A percentile compares a stretch with the other conserved stretches of the same genome.
Evolutionary conservation across 192 early-diverging fungal species (phyloP).

Genomic region (Podila verticillata): DNA sequence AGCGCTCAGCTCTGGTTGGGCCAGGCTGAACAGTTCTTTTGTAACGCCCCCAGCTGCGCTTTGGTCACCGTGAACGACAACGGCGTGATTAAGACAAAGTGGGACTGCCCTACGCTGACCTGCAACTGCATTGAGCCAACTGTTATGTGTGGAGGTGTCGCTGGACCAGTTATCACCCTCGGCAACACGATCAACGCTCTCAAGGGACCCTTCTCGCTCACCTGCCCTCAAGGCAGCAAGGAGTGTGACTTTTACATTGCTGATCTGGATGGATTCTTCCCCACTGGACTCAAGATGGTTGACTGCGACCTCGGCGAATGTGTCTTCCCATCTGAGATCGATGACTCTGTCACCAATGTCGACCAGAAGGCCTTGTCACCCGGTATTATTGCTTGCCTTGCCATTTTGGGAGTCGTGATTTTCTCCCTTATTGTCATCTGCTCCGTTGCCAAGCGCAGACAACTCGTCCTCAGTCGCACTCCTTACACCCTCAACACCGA

Average conservation of each 20-base stretch:
- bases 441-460: slow-evolving; percentile 23
- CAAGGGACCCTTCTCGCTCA: slow-evolving; percentile 52
- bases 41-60: slow-evolving; percentile 53
- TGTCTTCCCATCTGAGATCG: slow-evolving; percentile 52
- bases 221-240: slow-evolving; percentile 50
- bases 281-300: slow-evolving; percentile 57
- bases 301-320: slow-evolving; percentile 69
- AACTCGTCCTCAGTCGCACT: slow-evolving; percentile 9
- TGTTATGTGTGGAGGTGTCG: slow-evolving; percentile 62
- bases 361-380: slow-evolving; percentile 6
- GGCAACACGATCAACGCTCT: slow-evolving; percentile 46
- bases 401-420: slow-evolving; percentile 30
- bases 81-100: slow-evolving; percentile 20
- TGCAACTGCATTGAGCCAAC: slow-evolving; percentile 60
- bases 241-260: slow-evolving; percentile 55
- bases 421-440: slow-evolving; percentile 23
- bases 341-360: neutral
- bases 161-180: slow-evolving; percentile 50
- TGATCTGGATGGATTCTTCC: slow-evolving; percentile 60
- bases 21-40: slow-evolving; percentile 61
- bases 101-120: slow-evolving; percentile 53
- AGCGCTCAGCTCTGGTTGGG: slow-evolving; percentile 59
- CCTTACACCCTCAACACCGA: slow-evolving; percentile 24
- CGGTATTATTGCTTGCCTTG: slow-evolving; percentile 29
- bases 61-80: slow-evolving; percentile 30